Conservation (phyloP, 352 stramenopile genomes). For the Phytophthora pluvialis region DNA sequence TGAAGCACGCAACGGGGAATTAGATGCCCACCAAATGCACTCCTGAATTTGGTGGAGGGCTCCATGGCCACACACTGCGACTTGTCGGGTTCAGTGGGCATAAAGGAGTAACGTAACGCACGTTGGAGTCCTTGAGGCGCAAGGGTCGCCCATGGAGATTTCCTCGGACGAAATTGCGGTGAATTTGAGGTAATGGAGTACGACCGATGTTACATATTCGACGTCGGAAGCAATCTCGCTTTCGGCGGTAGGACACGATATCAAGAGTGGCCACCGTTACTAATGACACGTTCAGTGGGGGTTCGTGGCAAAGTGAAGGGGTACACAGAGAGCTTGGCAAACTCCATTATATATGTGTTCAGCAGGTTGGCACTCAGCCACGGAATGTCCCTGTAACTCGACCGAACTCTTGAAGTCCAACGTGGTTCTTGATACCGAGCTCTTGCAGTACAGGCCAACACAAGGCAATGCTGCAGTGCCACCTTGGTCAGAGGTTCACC, state of each 20-base stretch:
- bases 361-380: too few relatives aligned
- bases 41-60: constrained; percentile 12
- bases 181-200: constrained; percentile 7
- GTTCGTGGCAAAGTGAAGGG: too few relatives aligned
- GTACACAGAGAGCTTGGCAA: too few relatives aligned
- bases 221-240: constrained; percentile 3
- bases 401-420: constrained; percentile 33
- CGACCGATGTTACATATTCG: constrained; percentile 28
- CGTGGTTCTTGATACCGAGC: background rate
- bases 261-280: constrained; percentile 10
- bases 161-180: constrained; percentile 17
- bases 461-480: background rate
- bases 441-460: background rate
- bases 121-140: constrained; percentile 14
- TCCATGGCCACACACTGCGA: constrained; percentile 21
- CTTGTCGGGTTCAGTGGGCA: constrained; percentile 23
- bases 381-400: too few relatives aligned
- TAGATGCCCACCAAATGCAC: constrained; percentile 4
- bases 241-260: background rate
- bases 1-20: constrained; percentile 18
- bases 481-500: too few relatives aligned
- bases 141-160: constrained; percentile 1
- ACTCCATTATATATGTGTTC: too few relatives aligned
- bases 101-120: constrained; percentile 32
- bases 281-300: constrained; percentile 17